Conservation (phyloP, 108 stramenopile species). For the Epipyxis sp. region DNA sequence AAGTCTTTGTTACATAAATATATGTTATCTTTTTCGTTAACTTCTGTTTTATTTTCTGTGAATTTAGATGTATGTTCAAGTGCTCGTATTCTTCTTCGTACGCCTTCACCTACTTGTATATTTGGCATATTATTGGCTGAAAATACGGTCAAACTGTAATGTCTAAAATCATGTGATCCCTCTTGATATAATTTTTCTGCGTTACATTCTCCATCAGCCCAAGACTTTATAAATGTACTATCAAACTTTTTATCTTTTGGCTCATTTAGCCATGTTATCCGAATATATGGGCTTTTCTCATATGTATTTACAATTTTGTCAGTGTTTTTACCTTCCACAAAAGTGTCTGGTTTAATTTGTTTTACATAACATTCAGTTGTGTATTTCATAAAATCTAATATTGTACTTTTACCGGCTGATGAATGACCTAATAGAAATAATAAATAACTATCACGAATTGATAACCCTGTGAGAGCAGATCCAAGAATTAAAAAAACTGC, state of each 20-base stretch:
- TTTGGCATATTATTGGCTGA: background rate
- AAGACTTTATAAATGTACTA: background rate
- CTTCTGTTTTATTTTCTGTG: background rate
- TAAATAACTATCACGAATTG: background rate
- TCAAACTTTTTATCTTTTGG: background rate
- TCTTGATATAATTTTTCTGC: background rate
- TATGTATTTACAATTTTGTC: background rate
- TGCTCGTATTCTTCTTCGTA: background rate
- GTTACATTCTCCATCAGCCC: background rate
- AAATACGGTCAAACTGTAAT: background rate
- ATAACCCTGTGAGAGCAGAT: background rate
- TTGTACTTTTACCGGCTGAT: background rate
- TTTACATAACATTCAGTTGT: background rate
- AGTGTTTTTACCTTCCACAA: background rate
- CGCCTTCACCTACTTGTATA: background rate
- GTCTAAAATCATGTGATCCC: background rate
- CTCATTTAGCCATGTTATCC: background rate
- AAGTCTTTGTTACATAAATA: slow-evolving; percentile 5
- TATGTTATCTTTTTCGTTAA: background rate
- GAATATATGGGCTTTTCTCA: background rate
- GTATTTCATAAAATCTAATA: background rate
- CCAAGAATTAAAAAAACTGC: slow-evolving; percentile 3
- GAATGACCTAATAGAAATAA: background rate
- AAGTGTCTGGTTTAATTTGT: slow-evolving; percentile 1
- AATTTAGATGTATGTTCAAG: background rate